phyloP scores from a whole-genome alignment of 345 rosid genomes.

The Eucalyptus victrix region DNA sequence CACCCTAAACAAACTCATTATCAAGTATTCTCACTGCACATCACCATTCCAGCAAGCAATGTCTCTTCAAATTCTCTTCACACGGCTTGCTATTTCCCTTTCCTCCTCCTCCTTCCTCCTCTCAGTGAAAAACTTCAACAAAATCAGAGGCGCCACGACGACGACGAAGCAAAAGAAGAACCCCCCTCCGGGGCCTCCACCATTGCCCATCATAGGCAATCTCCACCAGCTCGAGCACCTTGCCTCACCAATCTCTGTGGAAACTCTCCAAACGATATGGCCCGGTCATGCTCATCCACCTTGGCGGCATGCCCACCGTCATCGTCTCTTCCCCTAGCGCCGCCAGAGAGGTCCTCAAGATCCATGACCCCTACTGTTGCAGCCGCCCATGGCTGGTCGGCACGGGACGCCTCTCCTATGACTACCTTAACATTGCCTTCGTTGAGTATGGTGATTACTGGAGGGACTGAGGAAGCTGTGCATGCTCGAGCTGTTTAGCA shows the following conservation, averaged over 20 bases:
- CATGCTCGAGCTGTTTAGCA: conserved; percentile 3
- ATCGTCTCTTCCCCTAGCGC: conserved; percentile 11
- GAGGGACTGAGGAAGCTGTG: conserved; percentile 11
- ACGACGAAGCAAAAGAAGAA: neutral
- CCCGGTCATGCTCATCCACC: conserved; percentile 5
- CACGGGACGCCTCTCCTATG: conserved; percentile 9
- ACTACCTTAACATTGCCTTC: conserved; percentile 9
- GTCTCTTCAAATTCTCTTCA: neutral
- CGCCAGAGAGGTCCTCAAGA: neutral
- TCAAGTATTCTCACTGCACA: neutral
- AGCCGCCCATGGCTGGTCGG: neutral
- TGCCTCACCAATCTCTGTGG: conserved; percentile 1
- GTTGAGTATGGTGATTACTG: neutral
- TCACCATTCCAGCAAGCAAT: neutral
- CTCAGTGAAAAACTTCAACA: neutral
- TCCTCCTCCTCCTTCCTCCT: neutral
- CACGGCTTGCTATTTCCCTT: neutral
- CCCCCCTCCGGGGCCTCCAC: neutral
- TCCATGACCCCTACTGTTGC: conserved; percentile 4
- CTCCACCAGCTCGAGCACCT: neutral
- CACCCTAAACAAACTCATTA: neutral
- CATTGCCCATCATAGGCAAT: neutral
- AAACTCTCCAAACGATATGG: conserved; percentile 9
- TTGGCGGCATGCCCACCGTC: neutral
- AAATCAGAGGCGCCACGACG: neutral